Percentiles rank a stretch among this genome's conserved stretches.
These are phyloP conservation scores for Emmonsiellopsis sp. DNA, from an alignment of 2,329 filamentous ascomycete species.

Conservation along the genomic window DNA sequence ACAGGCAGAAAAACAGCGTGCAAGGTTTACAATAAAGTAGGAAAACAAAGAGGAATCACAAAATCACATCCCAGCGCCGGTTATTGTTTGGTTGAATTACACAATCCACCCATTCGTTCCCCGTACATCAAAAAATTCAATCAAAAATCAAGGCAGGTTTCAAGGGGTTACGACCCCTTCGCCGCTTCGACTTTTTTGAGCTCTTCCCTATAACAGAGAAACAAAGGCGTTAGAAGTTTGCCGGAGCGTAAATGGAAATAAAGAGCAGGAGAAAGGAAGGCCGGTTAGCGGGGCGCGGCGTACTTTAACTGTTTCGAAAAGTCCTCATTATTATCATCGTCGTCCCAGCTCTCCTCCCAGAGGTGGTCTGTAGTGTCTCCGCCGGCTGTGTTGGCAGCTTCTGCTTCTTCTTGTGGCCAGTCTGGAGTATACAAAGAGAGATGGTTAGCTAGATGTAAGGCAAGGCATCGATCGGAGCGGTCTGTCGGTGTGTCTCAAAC, in stretches of 20 bases:
- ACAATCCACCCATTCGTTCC: background rate
- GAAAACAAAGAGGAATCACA: background rate
- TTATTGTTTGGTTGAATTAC: background rate
- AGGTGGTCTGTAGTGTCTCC: slow-evolving; percentile 64
- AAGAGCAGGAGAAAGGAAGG: slow-evolving; percentile 5
- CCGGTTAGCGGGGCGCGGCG: slow-evolving; percentile 48
- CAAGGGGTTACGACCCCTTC: slow-evolving; percentile 10
- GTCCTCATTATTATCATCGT: slow-evolving; percentile 93
- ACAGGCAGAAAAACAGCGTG: background rate
- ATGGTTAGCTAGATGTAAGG: background rate
- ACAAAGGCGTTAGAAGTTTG: background rate
- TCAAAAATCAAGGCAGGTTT: background rate
- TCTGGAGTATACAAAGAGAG: slow-evolving; percentile 43
- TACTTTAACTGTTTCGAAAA: slow-evolving; percentile 92
- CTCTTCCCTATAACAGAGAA: slow-evolving; percentile 51
- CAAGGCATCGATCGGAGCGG: background rate
- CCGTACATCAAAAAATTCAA: background rate
- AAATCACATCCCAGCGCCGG: background rate
- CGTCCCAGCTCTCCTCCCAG: slow-evolving; percentile 99
- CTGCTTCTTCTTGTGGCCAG: slow-evolving; percentile 86
- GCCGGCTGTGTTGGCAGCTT: slow-evolving; percentile 36
- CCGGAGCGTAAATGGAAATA: background rate
- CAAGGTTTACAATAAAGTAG: background rate
- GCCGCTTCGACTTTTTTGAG: slow-evolving; percentile 79
- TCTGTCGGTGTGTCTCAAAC: no score